Evolutionary conservation across 2,329 filamentous ascomycete genomes (phyloP).

Genomic region (Exophiala bonariae): DNA sequence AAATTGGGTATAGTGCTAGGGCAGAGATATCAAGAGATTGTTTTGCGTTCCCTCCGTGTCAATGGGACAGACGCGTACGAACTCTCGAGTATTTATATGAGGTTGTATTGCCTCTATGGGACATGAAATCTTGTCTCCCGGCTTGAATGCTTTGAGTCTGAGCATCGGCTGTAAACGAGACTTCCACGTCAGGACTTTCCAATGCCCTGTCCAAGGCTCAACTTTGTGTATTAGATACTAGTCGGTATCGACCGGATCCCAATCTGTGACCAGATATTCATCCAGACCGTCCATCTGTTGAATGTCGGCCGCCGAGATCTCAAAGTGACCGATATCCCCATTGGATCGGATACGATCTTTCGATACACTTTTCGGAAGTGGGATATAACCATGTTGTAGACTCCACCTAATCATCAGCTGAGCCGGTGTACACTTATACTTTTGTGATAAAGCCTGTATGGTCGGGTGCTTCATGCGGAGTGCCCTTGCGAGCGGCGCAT

Average conservation of each 20-base stretch:
- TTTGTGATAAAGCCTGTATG: conserved; percentile 62
- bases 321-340: conserved; percentile 53
- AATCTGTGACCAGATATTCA: conserved; percentile 72
- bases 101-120: too few species aligned
- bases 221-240: too few species aligned
- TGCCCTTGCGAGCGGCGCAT: conserved; percentile 73
- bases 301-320: conserved; percentile 30
- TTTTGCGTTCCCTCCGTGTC: too few species aligned
- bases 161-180: too few species aligned
- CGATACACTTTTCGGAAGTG: conserved; percentile 70
- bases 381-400: conserved; percentile 71
- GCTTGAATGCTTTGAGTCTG: too few species aligned
- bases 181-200: too few species aligned
- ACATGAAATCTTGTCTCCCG: too few species aligned
- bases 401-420: conserved; percentile 79
- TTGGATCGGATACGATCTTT: conserved; percentile 66
- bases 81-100: too few species aligned
- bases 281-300: conserved; percentile 63
- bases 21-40: too few species aligned
- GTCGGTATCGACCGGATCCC: conserved; percentile 37
- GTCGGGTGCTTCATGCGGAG: conserved; percentile 68
- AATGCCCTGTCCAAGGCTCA: too few species aligned
- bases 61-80: too few species aligned
- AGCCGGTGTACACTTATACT: conserved; percentile 69
- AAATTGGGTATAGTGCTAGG: too few species aligned